phyloP scores from a whole-genome alignment of 495 filamentous ascomycete species.

The Pseudotulostoma volvatum region DNA sequence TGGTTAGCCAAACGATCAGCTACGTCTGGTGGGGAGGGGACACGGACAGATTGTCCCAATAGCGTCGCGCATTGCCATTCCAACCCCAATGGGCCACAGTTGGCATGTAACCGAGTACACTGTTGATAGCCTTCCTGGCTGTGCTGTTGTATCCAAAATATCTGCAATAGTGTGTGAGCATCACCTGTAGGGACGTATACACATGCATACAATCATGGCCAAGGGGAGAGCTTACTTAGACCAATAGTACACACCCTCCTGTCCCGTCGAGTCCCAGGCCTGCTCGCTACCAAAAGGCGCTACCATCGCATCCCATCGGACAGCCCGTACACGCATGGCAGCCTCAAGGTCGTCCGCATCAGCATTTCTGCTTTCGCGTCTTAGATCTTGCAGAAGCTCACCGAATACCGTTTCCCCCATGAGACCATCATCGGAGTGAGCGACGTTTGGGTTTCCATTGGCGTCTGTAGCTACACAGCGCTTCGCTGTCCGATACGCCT shows the following conservation, averaged over 20 bases:
- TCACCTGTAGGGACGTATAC: constrained; percentile 7
- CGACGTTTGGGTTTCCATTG: constrained; percentile 12
- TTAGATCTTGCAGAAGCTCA: constrained; percentile 29
- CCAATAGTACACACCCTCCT: constrained; percentile 41
- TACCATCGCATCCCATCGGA: constrained; percentile 22
- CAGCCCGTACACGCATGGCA: constrained; percentile 25
- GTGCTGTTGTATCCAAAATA: too few relatives aligned
- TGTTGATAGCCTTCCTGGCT: too few relatives aligned
- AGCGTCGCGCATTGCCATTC: too few relatives aligned
- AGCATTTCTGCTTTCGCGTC: constrained; percentile 19
- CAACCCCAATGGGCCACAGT: too few relatives aligned
- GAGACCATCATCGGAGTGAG: constrained; percentile 24
- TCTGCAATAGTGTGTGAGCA: constrained; percentile 33
- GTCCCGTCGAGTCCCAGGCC: constrained; percentile 39
- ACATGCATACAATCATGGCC: not conserved
- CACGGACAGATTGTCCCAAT: too few relatives aligned
- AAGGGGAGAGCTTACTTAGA: constrained; percentile 17
- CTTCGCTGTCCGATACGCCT: constrained; percentile 22
- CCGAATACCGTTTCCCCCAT: constrained; percentile 39
- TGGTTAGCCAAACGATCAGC: too few relatives aligned
- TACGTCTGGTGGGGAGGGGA: too few relatives aligned
- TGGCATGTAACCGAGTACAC: too few relatives aligned
- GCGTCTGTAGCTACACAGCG: constrained; percentile 6
- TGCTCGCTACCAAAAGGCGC: constrained; percentile 38
- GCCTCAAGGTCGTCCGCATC: constrained; percentile 20